phyloP scores from a whole-genome alignment of 2,329 filamentous ascomycete species.

The Purpureocillium takamizusanense region DNA sequence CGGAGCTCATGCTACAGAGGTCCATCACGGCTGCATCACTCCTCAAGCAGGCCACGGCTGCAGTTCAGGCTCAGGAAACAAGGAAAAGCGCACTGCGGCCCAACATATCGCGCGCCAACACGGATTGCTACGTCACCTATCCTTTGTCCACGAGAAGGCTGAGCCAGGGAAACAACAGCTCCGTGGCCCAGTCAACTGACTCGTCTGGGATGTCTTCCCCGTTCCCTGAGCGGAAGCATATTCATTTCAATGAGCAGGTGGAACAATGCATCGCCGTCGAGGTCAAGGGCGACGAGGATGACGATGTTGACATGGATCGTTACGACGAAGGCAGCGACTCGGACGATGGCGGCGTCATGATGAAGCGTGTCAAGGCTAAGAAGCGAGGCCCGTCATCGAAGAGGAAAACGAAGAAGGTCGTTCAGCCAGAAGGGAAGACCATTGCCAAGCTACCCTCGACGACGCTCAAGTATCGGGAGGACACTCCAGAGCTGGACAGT shows the following conservation, averaged over 20 bases:
- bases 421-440: constrained; percentile 63
- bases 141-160: constrained; percentile 52
- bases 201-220: constrained; percentile 63
- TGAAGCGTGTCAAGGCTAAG: constrained; percentile 57
- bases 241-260: constrained; percentile 94
- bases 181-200: constrained; percentile 53
- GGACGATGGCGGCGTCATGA: constrained; percentile 76
- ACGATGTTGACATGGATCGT: constrained; percentile 50
- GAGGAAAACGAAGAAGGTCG: constrained; percentile 24
- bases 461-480: constrained; percentile 74
- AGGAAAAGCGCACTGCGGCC: constrained; percentile 37
- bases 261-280: constrained; percentile 94
- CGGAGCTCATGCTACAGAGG: constrained; percentile 85
- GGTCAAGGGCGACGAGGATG: constrained; percentile 68
- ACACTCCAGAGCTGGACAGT: constrained; percentile 60
- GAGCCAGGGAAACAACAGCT: constrained; percentile 54
- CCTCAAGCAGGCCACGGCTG: constrained; percentile 79
- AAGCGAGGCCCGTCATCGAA: constrained; percentile 45
- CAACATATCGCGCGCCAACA: constrained; percentile 52
- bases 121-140: constrained; percentile 61
- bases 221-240: constrained; percentile 66
- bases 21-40: constrained; percentile 84
- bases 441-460: constrained; percentile 85
- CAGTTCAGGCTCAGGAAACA: constrained; percentile 73
- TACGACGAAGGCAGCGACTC: constrained; percentile 56